These are phyloP conservation scores for Arthroderma sp. DNA, from an alignment of 2,329 filamentous ascomycete genomes.

Conservation along the genomic window DNA sequence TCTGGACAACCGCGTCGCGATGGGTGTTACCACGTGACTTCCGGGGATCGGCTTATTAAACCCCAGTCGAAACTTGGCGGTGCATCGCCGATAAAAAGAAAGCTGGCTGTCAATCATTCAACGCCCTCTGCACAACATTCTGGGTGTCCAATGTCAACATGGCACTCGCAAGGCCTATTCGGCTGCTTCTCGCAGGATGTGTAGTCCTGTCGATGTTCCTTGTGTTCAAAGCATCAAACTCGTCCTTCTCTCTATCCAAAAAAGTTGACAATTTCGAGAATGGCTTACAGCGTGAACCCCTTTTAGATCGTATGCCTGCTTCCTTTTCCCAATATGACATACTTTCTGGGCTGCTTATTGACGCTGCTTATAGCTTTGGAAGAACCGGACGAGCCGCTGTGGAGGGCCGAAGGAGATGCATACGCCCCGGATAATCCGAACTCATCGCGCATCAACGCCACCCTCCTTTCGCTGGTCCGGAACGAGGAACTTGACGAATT, in stretches of 20 bases:
- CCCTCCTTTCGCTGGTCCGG: slow-evolving; percentile 77
- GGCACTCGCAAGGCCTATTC: slow-evolving; percentile 74
- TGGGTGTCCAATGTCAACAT: slow-evolving; percentile 35
- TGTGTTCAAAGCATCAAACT: slow-evolving; percentile 58
- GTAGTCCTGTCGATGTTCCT: slow-evolving; percentile 65
- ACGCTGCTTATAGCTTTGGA: slow-evolving; percentile 49
- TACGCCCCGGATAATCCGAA: slow-evolving; percentile 65
- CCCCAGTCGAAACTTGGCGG: too few relatives aligned
- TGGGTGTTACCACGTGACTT: too few relatives aligned
- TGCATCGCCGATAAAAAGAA: not conserved
- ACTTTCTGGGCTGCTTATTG: slow-evolving; percentile 1
- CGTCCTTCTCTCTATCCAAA: slow-evolving; percentile 19
- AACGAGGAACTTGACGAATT: slow-evolving; percentile 80
- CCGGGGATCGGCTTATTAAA: too few relatives aligned
- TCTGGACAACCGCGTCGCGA: too few relatives aligned
- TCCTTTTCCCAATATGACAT: slow-evolving; percentile 4
- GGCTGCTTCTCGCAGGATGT: slow-evolving; percentile 60
- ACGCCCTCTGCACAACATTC: not conserved
- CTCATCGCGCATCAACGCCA: slow-evolving; percentile 81
- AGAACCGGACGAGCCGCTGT: slow-evolving; percentile 67
- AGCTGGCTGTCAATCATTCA: not conserved
- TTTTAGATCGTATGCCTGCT: slow-evolving; percentile 60
- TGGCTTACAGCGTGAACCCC: slow-evolving; percentile 66
- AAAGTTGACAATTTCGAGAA: slow-evolving; percentile 34
- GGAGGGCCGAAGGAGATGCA: slow-evolving; percentile 57